Base-by-base conservation (phyloP, 2,329 filamentous ascomycete species). In the Stenocarpella maydis region DNA sequence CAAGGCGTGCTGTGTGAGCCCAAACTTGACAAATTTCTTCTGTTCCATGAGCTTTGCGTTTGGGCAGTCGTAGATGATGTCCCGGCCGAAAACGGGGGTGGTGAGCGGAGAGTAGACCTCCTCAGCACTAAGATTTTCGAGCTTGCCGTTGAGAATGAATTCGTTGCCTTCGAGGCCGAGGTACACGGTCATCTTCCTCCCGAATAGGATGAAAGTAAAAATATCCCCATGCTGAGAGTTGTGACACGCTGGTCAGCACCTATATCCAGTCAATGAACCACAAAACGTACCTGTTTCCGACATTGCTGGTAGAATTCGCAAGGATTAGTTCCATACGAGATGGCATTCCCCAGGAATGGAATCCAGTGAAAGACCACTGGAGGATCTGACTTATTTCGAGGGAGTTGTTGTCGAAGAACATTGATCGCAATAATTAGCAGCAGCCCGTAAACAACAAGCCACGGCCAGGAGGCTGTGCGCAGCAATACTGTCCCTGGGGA, bases 21-120 rank as follows among this genome's bases (percentile, higher is more conserved):
- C 91, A 75, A 91, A 89, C 80, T 95, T 95, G 89, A 94, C 92
- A 77, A 95, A 94, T 91, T 88, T 96, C 85, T 97, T 97, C 85
- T 97, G 94, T 83, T 97, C 94, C 94, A 97, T 97, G 77, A 97
- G 87, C 82, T 97, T 97, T 69, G 93, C 86, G 79, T 97, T 97
- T 50, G 93, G 93, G 82, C 93, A 96, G 79, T 97, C 94, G 78
- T 97, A 97, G 66, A 97, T 92, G 31, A 97, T 94, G 82, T 95
- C 91, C 75, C 89, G 90, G 74, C 94, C 94, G 78, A 97, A 97
- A 58, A 90, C 88, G 28, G 88, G 88, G 26, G 87, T 90, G 8
- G 88, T 90, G 71, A 97, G 85, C 68, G 92, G 91, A 67, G 88
- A 91, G 82, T 97, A 97, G 73, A 97, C 92, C 76, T 97, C 94